Evolutionary conservation across 306 rosid species (phyloP).

Genomic region (Chamaecrista fasciculata): DNA sequence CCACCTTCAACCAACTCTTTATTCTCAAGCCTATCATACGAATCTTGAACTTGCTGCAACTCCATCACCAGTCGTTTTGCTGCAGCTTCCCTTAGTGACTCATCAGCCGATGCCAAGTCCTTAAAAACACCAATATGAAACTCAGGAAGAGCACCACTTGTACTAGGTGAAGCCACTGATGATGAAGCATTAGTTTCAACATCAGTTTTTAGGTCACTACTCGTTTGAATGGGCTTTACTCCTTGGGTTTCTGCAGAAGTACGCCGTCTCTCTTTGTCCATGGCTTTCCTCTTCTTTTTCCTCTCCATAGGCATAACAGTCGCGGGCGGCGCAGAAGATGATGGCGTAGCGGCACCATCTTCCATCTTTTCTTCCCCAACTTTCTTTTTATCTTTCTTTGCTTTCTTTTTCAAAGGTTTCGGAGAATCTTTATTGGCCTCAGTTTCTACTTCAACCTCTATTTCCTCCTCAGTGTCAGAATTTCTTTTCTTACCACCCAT

Average conservation of each 20-base stretch:
- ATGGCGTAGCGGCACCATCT: constrained; percentile 23
- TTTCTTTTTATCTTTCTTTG: constrained; percentile 35
- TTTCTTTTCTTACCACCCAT: constrained; percentile 56
- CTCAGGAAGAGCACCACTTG: constrained; percentile 48
- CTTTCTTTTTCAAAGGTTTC: constrained; percentile 36
- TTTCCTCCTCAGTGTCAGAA: constrained; percentile 31
- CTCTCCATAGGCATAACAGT: constrained; percentile 64
- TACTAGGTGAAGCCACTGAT: constrained; percentile 24
- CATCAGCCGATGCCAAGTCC: constrained; percentile 66
- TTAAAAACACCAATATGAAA: constrained; percentile 90
- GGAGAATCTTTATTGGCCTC: constrained; percentile 11
- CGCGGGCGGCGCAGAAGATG: neutral
- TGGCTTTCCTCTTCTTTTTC: constrained; percentile 55
- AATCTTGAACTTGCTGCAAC: constrained; percentile 72
- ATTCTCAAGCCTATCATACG: constrained; percentile 55
- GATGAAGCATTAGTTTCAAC: neutral
- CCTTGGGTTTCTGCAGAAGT: constrained; percentile 24
- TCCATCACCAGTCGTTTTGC: constrained; percentile 64
- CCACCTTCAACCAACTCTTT: constrained; percentile 61
- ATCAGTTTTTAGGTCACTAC: constrained; percentile 16
- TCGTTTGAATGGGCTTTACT: constrained; percentile 10
- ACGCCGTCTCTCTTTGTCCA: constrained; percentile 52
- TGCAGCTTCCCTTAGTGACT: constrained; percentile 52
- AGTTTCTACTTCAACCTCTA: constrained; percentile 21
- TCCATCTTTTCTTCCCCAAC: constrained; percentile 5